These are phyloP conservation scores for Rhodotorula sp. DNA, from an alignment of 1,284 basidiomycete genomes.

Conservation along the genomic window DNA sequence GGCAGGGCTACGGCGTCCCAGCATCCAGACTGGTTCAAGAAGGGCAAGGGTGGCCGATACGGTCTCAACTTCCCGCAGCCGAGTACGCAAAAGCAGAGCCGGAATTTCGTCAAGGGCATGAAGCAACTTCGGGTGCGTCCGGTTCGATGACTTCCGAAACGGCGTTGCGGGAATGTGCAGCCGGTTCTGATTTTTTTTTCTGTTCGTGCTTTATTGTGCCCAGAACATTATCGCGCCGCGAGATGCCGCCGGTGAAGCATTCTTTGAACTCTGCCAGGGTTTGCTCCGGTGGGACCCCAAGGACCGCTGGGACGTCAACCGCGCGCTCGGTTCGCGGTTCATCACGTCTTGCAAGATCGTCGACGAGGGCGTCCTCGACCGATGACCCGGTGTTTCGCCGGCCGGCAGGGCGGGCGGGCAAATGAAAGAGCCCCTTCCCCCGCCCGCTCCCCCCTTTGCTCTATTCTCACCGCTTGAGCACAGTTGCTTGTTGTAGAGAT, in stretches of 20 bases:
- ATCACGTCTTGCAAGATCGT: constrained; percentile 51
- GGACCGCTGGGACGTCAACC: constrained; percentile 77
- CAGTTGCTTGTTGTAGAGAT: too few species aligned
- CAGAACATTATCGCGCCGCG: constrained; percentile 73
- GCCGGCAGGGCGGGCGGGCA: too few species aligned
- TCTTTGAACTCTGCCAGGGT: constrained; percentile 82
- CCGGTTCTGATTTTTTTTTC: neutral
- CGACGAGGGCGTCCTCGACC: constrained; percentile 10
- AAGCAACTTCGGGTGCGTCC: constrained; percentile 67
- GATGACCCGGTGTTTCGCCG: too few species aligned
- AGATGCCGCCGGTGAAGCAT: constrained; percentile 45
- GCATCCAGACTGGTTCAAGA: constrained; percentile 83
- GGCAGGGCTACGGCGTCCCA: too few species aligned
- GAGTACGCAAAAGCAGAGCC: constrained; percentile 74
- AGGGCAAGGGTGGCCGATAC: constrained; percentile 45
- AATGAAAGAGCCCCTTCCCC: too few species aligned
- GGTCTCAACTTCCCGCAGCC: constrained; percentile 91
- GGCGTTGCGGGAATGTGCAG: too few species aligned
- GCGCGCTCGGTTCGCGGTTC: constrained; percentile 84
- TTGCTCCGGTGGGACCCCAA: constrained; percentile 89
- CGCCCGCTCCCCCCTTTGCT: neutral
- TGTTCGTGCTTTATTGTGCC: neutral
- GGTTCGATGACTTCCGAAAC: neutral
- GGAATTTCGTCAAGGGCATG: constrained; percentile 88
- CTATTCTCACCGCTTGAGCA: neutral